These are phyloP conservation scores for Aspergillus quadricinctus DNA, from an alignment of 2,329 filamentous ascomycete genomes.

Conservation along the genomic window DNA sequence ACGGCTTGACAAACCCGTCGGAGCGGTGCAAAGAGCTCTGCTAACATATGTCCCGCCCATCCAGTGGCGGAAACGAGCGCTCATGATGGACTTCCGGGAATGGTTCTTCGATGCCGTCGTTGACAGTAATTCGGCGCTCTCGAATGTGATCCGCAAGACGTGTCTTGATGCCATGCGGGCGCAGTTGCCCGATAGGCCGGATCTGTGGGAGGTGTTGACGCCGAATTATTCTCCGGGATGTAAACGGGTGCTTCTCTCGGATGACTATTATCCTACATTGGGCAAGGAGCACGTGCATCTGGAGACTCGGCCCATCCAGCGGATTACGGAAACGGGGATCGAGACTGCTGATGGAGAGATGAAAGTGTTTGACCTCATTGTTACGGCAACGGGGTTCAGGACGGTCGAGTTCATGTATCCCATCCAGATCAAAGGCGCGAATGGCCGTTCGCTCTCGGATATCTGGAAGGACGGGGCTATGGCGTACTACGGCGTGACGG, in stretches of 20 bases:
- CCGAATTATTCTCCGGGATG: conserved; percentile 54
- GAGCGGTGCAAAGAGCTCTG: conserved; percentile 38
- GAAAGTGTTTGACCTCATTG: conserved; percentile 51
- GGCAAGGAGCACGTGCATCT: conserved; percentile 46
- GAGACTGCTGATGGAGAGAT: conserved; percentile 39
- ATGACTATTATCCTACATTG: conserved; percentile 54
- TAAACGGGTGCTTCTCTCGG: conserved; percentile 52
- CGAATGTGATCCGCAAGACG: conserved; percentile 37
- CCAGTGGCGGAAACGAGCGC: conserved; percentile 47
- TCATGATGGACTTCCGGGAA: conserved; percentile 55
- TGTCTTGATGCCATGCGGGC: conserved; percentile 40
- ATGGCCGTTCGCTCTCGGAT: conserved; percentile 42
- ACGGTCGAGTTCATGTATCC: conserved; percentile 57
- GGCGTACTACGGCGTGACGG: conserved; percentile 50
- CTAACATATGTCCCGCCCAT: conserved; percentile 50
- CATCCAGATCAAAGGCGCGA: conserved; percentile 48
- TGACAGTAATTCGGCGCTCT: conserved; percentile 34
- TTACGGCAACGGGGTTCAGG: conserved; percentile 57
- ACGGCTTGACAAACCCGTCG: conserved; percentile 47
- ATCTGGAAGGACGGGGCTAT: conserved; percentile 53
- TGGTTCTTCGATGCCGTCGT: conserved; percentile 44
- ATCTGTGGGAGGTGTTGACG: conserved; percentile 51
- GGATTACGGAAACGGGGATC: conserved; percentile 46
- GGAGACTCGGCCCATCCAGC: conserved; percentile 48
- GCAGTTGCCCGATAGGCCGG: conserved; percentile 46